phyloP scores from a whole-genome alignment of 768 basidiomycete genomes.

The Russula sp. region DNA sequence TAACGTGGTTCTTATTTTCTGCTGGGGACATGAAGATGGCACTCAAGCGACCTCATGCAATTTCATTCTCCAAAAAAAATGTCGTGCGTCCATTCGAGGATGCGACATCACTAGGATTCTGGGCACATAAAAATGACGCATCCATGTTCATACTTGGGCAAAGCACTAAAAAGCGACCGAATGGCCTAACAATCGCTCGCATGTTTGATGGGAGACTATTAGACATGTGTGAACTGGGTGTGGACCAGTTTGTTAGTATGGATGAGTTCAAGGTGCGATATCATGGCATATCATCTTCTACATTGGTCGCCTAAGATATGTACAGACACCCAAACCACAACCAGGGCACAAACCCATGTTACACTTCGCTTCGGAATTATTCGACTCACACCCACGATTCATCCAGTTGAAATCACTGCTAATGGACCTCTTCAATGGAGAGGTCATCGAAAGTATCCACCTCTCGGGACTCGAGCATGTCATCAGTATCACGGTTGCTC shows the following conservation, averaged over 20 bases:
- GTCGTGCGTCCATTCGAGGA: conserved; percentile 87
- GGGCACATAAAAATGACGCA: conserved; percentile 92
- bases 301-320: not conserved
- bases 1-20: not conserved
- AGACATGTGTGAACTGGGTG: conserved; percentile 94
- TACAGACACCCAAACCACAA: conserved; percentile 81
- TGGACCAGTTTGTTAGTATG: conserved; percentile 80
- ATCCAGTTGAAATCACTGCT: conserved; percentile 89
- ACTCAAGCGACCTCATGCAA: conserved; percentile 85
- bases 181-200: conserved; percentile 79
- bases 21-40: conserved; percentile 61
- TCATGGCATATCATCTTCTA: not conserved
- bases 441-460: conserved; percentile 78
- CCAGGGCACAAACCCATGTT: conserved; percentile 88
- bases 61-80: conserved; percentile 95
- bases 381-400: conserved; percentile 92
- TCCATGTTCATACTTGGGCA: conserved; percentile 87
- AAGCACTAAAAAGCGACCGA: conserved; percentile 90
- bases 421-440: conserved; percentile 86
- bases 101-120: conserved; percentile 81
- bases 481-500: conserved; percentile 75
- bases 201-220: conserved; percentile 83
- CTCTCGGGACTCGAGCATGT: conserved; percentile 84
- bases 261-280: conserved; percentile 72
- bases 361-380: conserved; percentile 94